phyloP scores from a whole-genome alignment of 371 early-diverging fungal genomes.

The Blakeslea trispora region DNA sequence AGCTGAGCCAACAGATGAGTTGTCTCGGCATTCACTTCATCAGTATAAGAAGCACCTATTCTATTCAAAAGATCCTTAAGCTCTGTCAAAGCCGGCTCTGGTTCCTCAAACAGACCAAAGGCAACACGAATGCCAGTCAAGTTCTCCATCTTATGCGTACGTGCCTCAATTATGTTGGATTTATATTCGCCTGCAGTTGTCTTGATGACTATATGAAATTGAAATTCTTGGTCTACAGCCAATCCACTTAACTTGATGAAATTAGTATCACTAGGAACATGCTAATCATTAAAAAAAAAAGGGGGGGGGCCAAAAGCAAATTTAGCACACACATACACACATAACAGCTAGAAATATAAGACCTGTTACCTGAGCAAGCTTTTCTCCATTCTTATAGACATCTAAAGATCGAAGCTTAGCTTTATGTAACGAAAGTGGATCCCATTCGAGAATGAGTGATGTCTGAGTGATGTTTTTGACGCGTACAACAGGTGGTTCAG shows the following conservation, averaged over 20 bases:
- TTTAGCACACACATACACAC: no score
- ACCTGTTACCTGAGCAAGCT: conserved; percentile 49
- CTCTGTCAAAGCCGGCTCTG: conserved; percentile 62
- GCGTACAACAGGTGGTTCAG: conserved; percentile 76
- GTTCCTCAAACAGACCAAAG: conserved; percentile 84
- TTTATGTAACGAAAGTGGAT: conserved; percentile 77
- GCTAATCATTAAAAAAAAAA: no score
- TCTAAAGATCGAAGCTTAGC: conserved; percentile 82
- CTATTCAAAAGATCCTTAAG: conserved; percentile 78
- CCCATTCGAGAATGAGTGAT: conserved; percentile 88
- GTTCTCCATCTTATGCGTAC: conserved; percentile 91
- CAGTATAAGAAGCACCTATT: conserved; percentile 88
- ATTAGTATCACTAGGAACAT: conserved; percentile 59
- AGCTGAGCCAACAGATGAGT: conserved; percentile 90
- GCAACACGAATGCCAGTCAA: conserved; percentile 92
- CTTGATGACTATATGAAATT: conserved; percentile 81
- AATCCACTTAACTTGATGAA: conserved; percentile 85
- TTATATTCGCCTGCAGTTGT: conserved; percentile 87
- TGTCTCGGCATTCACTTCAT: conserved; percentile 82
- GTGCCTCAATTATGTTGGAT: conserved; percentile 75
- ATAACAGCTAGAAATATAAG: conserved; percentile 5
- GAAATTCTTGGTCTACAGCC: conserved; percentile 86
- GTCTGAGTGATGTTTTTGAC: conserved; percentile 88
- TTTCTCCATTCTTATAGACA: conserved; percentile 78
- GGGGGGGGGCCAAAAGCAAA: no score